Evolutionary conservation across 768 basidiomycete species (phyloP).

Genomic region (Xerocomus spinulosus): DNA sequence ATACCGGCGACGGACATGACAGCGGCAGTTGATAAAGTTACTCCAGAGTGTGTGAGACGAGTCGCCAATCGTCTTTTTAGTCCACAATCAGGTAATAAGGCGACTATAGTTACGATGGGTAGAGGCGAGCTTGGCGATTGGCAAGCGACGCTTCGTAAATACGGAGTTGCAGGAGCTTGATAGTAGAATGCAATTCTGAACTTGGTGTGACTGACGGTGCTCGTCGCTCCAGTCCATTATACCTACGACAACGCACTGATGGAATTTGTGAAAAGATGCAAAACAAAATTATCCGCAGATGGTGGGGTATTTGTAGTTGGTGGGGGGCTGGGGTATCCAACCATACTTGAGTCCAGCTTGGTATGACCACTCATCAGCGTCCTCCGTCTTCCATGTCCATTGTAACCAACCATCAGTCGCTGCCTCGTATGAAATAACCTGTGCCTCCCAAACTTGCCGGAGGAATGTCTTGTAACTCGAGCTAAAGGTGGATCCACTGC

Average conservation of each 20-base stretch:
- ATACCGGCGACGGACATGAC: slow-evolving; percentile 90
- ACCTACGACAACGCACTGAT: not conserved
- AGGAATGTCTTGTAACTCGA: slow-evolving; percentile 77
- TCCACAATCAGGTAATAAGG: slow-evolving; percentile 52
- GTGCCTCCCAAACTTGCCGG: slow-evolving; percentile 80
- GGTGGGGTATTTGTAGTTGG: slow-evolving; percentile 48
- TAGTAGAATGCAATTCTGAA: not conserved
- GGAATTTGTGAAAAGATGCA: not conserved
- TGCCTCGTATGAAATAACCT: slow-evolving; percentile 66
- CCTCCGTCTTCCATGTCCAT: slow-evolving; percentile 84
- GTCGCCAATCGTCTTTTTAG: slow-evolving; percentile 78
- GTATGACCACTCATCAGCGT: slow-evolving; percentile 88
- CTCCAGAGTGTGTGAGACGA: slow-evolving; percentile 61
- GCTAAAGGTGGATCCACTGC: slow-evolving; percentile 70
- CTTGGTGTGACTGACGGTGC: not conserved
- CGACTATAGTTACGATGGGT: slow-evolving; percentile 83
- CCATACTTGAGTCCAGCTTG: slow-evolving; percentile 73
- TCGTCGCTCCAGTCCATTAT: not conserved
- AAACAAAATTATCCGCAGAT: slow-evolving; percentile 47
- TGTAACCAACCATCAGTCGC: slow-evolving; percentile 67
- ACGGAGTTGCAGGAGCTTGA: slow-evolving; percentile 49
- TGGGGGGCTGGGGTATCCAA: slow-evolving; percentile 73
- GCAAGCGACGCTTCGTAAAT: slow-evolving; percentile 58
- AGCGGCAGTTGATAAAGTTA: slow-evolving; percentile 74
- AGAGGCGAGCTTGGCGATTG: slow-evolving; percentile 71